phyloP scores from a whole-genome alignment of 2,329 filamentous ascomycete species.

The Arthroderma uncinatum region DNA sequence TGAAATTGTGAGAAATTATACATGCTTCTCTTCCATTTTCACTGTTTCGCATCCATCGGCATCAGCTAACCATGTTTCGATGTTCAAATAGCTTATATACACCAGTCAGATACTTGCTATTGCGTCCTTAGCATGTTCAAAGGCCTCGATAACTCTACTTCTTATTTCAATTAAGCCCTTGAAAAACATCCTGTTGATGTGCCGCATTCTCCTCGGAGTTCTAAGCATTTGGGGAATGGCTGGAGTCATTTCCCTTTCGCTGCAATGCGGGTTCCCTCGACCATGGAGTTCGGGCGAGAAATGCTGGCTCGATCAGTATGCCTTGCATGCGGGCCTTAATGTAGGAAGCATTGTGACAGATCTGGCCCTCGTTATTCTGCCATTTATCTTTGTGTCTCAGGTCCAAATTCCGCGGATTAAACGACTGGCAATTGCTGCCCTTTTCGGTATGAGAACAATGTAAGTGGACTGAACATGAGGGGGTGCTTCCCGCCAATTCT shows the following conservation, averaged over 20 bases:
- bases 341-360: conserved; percentile 18
- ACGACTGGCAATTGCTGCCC: conserved; percentile 15
- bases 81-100: conserved; percentile 16
- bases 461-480: conserved; percentile 10
- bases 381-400: conserved; percentile 18
- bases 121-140: conserved; percentile 15
- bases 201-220: conserved; percentile 14
- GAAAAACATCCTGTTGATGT: conserved; percentile 14
- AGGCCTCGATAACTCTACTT: conserved; percentile 18
- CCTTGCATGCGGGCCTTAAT: conserved; percentile 16
- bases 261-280: conserved; percentile 17
- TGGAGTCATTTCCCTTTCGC: conserved; percentile 15
- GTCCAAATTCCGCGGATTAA: conserved; percentile 15
- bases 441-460: conserved; percentile 18
- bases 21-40: not conserved
- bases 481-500: not conserved
- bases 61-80: conserved; percentile 5
- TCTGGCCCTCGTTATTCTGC: conserved; percentile 16
- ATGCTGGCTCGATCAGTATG: conserved; percentile 18
- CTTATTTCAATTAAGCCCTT: conserved; percentile 20
- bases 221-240: conserved; percentile 15
- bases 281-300: conserved; percentile 16
- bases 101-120: conserved; percentile 18
- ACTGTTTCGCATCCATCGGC: not conserved
- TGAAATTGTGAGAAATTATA: conserved; percentile 14